Evolutionary conservation across 2,329 filamentous ascomycete species (phyloP), one percentile per base, ranked within the genome.

Genomic region (Paecilomyces sp.): DNA sequence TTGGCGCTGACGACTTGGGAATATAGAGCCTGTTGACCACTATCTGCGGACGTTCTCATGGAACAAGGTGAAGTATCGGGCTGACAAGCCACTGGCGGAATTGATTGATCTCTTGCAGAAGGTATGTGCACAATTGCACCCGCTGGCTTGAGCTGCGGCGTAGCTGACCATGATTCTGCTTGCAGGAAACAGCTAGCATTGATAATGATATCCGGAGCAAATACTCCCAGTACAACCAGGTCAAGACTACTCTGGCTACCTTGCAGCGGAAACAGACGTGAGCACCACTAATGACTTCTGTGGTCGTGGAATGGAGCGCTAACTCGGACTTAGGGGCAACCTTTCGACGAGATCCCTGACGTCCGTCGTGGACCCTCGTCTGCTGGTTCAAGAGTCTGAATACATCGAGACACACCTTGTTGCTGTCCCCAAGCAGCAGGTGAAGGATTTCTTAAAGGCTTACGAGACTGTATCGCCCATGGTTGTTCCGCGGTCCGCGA

Each of bases 31-130:
- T n/a, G 92, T 93, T 62, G 93, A 97, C 68, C 89, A 93, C 73
- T 99, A 97, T 73, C 80, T 99, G 54, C 86, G 88, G 71, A 88
- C 84, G 58, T 99, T 97, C 77, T 84, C 86, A 65, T 99, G 94
- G 94, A 97, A 97, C 80, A 97, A 94, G 77, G 91, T 96, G 77
- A 94, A 96, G 74, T 99, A 97, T 77, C 88, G 94, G 69, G 88
- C 90, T 63, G 94, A 99, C 76, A 95, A 93, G 74, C 85, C 93
- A 56, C 84, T 99, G 62, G 84, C 86, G 59, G 93, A 97, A 71
- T 82, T 97, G 61, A 88, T 97, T 67, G 89, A 92, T 74, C 88
- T 87, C 50, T 79, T 99, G 60, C 91, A 96, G 72, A 97, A 96
- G 85, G 91, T 91, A 68, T 13, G 67, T 36, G 57, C 22, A 22